Percentiles rank a stretch among this genome's conserved stretches.
These are phyloP conservation scores for Canna indica DNA, from an alignment of 176 grass and related monocot genomes.

Conservation along the genomic window DNA sequence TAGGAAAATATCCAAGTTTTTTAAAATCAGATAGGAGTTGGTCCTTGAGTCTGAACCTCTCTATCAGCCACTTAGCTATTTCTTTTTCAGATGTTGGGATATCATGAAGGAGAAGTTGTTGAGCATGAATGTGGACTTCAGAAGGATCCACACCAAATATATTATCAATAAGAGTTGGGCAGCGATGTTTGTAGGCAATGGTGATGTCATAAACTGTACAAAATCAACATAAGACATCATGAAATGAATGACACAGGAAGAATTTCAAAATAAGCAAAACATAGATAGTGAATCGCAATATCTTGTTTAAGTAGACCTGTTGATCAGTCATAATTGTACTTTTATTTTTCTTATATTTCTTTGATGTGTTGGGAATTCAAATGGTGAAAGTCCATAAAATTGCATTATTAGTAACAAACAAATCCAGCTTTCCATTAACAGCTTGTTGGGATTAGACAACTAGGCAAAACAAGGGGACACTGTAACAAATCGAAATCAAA, in stretches of 20 bases:
- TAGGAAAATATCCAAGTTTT: constrained; percentile 44
- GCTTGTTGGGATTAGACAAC: no score
- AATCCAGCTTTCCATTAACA: neutral
- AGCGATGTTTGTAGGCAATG: constrained; percentile 65
- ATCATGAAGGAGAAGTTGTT: constrained; percentile 33
- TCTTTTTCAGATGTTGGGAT: constrained; percentile 64
- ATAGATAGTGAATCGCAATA: neutral
- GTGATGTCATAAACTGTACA: constrained; percentile 71
- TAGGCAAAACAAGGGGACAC: no score
- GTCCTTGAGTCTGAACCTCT: constrained; percentile 72
- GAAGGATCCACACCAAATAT: constrained; percentile 69
- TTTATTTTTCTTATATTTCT: no score
- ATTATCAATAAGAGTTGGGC: constrained; percentile 67
- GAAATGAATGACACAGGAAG: neutral
- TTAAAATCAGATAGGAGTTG: constrained; percentile 51
- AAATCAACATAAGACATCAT: constrained; percentile 8
- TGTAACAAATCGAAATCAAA: no score
- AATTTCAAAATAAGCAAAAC: neutral
- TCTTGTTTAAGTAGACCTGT: neutral
- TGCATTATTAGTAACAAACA: neutral
- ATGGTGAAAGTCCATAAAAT: no score
- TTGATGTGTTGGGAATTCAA: no score
- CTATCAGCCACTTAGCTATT: constrained; percentile 45
- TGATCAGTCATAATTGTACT: no score
- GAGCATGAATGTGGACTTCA: constrained; percentile 65